Evolutionary conservation across 1,139 yeast species (phyloP), one percentile per base, ranked within the genome.

Genomic region (Sugiyamaella xylanicola): DNA sequence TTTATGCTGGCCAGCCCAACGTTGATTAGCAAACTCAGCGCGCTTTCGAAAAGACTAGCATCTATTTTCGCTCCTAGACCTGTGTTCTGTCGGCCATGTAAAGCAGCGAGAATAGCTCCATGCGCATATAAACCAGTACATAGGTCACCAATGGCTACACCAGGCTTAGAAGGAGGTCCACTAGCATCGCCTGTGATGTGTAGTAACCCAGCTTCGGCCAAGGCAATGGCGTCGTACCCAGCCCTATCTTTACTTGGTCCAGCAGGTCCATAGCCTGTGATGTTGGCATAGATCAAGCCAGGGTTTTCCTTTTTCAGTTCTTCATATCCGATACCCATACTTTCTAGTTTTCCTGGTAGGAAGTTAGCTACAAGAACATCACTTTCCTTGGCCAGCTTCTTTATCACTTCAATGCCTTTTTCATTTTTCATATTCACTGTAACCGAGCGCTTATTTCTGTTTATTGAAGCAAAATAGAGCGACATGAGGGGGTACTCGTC

Each of bases 221-320:
- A 75, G 4, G 74, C 77, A 74, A 74, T 74, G 41, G 74, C 76
- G 56, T 73, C 76, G 62, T 73, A 73, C 20, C 76, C 76, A 4
- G 76, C 74, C n/a, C 76, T 64, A 36, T 63, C 57, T 15, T 67
- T 59, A 56, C 63, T 68, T 8, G 74, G 74, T 1, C 74, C 74
- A 0, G 69, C 64, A 37, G 69, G 73, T 21, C 75, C 74, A 56
- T 71, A 72, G 3, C 76, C 77, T 0, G 76, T 72, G 51, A 74
- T 70, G 45, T 69, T 64, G 17, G 74, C 72, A 57, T 74, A 74
- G 29, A 74, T 71, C 27, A 74, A 63, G 29, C 62, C 60, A 11
- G 65, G 69, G 54, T 69, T 69, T 43, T 59, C 51, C 36, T 57
- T 54, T 15, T 58, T 50, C 47, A 74, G 55, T 13, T 64, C 63